A percentile compares a stretch with the other conserved stretches of the same genome.
Conservation (phyloP, 768 basidiomycete species). For the Lanmaoa pseudosensibilis region DNA sequence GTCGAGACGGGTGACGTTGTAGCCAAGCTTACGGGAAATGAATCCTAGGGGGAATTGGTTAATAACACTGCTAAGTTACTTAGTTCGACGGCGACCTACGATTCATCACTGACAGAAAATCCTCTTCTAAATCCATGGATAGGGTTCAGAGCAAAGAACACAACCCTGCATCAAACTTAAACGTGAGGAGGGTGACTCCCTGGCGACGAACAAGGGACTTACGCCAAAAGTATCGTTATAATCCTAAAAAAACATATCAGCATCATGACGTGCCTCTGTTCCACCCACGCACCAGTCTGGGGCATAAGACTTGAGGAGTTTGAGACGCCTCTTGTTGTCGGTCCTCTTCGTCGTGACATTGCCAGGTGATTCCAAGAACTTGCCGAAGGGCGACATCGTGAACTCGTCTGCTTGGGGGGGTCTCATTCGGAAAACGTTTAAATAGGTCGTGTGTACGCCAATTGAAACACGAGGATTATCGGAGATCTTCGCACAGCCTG, state of each 20-base stretch:
- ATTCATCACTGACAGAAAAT: conserved; percentile 77
- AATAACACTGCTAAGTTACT: conserved; percentile 12
- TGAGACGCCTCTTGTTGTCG: conserved; percentile 32
- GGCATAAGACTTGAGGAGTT: conserved; percentile 61
- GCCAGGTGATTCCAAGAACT: conserved; percentile 4
- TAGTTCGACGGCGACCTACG: conserved; percentile 41
- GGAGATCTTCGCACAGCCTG: neutral
- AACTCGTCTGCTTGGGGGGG: neutral
- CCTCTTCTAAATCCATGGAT: conserved; percentile 71
- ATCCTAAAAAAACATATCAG: conserved; percentile 45
- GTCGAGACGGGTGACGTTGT: neutral
- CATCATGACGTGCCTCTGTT: neutral
- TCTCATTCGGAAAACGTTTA: neutral
- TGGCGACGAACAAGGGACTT: conserved; percentile 25
- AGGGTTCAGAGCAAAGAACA: conserved; percentile 63
- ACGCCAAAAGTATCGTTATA: conserved; percentile 68
- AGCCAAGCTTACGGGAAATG: conserved; percentile 23
- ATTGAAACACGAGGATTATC: neutral
- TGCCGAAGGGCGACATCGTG: conserved; percentile 17
- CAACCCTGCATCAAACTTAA: conserved; percentile 39
- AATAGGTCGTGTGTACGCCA: neutral
- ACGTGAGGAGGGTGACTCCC: neutral
- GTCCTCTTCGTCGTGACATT: conserved; percentile 18
- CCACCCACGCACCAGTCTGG: conserved; percentile 67
- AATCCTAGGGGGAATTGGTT: conserved; percentile 17